phyloP scores from a whole-genome alignment of 768 basidiomycete species.

The Auricularia cornea region DNA sequence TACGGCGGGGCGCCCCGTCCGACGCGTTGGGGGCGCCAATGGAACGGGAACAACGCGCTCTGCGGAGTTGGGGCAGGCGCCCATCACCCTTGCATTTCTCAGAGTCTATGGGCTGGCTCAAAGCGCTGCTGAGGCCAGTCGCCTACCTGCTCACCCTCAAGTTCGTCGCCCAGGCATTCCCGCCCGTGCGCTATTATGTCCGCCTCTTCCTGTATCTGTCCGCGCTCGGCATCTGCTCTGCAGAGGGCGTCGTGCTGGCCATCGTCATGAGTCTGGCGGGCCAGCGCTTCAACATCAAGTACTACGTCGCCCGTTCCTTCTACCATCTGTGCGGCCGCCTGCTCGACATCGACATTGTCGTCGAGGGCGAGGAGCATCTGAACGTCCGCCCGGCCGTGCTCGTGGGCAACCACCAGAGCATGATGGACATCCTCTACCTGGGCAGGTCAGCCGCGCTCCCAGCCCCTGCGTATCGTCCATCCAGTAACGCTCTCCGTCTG shows the following conservation, averaged over 20 bases:
- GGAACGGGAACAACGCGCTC: too few species aligned
- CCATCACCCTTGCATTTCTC: not conserved
- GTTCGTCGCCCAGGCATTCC: slow-evolving; percentile 46
- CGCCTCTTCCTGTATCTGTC: slow-evolving; percentile 65
- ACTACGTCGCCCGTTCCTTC: slow-evolving; percentile 75
- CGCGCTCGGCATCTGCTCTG: slow-evolving; percentile 59
- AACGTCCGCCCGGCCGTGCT: slow-evolving; percentile 60
- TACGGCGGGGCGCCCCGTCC: too few species aligned
- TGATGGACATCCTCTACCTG: slow-evolving; percentile 77
- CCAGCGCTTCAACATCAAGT: slow-evolving; percentile 70
- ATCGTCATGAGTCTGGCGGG: slow-evolving; percentile 60
- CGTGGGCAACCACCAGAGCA: slow-evolving; percentile 88
- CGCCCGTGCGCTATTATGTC: slow-evolving; percentile 61
- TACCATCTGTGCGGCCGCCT: slow-evolving; percentile 56
- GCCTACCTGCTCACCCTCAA: slow-evolving; percentile 66
- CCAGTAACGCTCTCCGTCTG: slow-evolving; percentile 5
- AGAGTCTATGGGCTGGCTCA: slow-evolving; percentile 68
- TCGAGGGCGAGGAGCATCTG: slow-evolving; percentile 85
- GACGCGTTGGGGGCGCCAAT: not conserved
- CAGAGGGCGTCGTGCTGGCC: slow-evolving; percentile 62
- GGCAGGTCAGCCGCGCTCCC: slow-evolving; percentile 57
- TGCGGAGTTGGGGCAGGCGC: not conserved
- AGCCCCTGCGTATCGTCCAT: too few species aligned
- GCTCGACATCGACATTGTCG: slow-evolving; percentile 58
- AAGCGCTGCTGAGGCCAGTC: slow-evolving; percentile 54